Evolutionary conservation across 75 land plant species (phyloP).

Genomic region (Azolla pinnata): DNA sequence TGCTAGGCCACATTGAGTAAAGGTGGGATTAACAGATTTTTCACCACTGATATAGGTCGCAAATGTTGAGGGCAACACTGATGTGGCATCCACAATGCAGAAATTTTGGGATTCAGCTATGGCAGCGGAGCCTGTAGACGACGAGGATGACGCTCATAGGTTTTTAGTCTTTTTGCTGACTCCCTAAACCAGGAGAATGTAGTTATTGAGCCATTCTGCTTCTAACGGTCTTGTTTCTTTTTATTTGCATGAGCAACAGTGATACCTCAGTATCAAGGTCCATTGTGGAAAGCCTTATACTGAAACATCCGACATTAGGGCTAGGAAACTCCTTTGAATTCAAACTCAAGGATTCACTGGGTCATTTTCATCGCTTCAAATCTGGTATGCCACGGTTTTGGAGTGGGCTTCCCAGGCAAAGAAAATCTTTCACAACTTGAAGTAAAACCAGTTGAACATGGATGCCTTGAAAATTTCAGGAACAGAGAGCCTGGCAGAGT

Average conservation of each 20-base stretch:
- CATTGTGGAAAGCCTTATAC: too few relatives aligned
- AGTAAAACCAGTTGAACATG: neutral
- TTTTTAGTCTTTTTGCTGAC: conserved; percentile 5
- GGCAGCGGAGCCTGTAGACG: conserved; percentile 25
- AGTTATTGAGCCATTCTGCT: too few relatives aligned
- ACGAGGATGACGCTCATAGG: conserved; percentile 56
- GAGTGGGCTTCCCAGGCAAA: too few relatives aligned
- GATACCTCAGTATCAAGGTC: too few relatives aligned
- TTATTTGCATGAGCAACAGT: too few relatives aligned
- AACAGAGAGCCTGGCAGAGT: conserved; percentile 53
- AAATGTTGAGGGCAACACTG: conserved; percentile 63
- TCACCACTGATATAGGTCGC: neutral
- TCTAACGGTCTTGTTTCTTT: too few relatives aligned
- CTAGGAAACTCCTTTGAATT: conserved; percentile 30
- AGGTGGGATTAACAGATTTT: too few relatives aligned
- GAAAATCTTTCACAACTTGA: neutral
- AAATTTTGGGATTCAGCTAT: conserved; percentile 77
- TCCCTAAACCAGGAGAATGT: too few relatives aligned
- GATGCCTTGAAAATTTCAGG: conserved; percentile 29
- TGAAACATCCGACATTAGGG: too few relatives aligned
- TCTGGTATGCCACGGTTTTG: conserved; percentile 31
- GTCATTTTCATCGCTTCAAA: conserved; percentile 54
- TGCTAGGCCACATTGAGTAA: neutral
- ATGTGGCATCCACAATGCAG: conserved; percentile 44
- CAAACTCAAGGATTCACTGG: conserved; percentile 53